phyloP scores from a whole-genome alignment of 768 basidiomycete species.

The Macrolepiota fuliginosa region DNA sequence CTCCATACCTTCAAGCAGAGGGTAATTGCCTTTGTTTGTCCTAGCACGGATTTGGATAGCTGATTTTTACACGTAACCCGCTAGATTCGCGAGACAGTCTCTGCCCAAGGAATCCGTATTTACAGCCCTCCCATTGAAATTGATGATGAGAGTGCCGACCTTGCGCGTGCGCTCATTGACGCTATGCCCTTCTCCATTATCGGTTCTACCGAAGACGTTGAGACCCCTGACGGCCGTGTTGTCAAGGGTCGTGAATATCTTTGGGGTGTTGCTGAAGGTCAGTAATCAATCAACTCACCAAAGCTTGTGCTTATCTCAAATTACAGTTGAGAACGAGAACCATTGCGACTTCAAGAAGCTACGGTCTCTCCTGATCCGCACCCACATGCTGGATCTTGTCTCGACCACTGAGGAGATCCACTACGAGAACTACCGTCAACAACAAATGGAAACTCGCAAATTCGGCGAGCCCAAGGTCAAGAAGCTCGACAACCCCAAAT shows the following conservation, averaged over 20 bases:
- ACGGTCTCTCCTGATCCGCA: constrained; percentile 91
- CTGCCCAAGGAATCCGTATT: constrained; percentile 90
- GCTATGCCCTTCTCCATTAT: constrained; percentile 99
- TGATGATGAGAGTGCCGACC: constrained; percentile 86
- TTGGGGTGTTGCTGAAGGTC: constrained; percentile 99
- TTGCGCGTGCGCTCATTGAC: constrained; percentile 80
- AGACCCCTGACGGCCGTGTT: constrained; percentile 82
- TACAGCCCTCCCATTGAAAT: constrained; percentile 91
- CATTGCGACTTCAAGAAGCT: constrained; percentile 99
- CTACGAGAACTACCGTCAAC: constrained; percentile 97
- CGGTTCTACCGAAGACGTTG: constrained; percentile 93
- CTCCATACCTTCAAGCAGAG: constrained; percentile 90
- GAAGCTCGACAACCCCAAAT: constrained; percentile 99
- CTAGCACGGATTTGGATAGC: constrained; percentile 10
- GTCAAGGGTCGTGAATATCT: constrained; percentile 99
- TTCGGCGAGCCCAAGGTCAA: constrained; percentile 98
- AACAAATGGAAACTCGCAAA: constrained; percentile 99
- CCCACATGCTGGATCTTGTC: constrained; percentile 98
- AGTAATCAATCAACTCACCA: constrained; percentile 17
- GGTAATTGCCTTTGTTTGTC: constrained; percentile 44
- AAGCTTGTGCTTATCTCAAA: not conserved
- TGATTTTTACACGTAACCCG: constrained; percentile 14
- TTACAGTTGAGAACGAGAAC: constrained; percentile 92
- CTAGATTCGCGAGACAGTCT: constrained; percentile 85
- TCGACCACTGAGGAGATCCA: constrained; percentile 93